Evolutionary conservation across 2,329 filamentous ascomycete species (phyloP).

Genomic region (Xylaria sp.): DNA sequence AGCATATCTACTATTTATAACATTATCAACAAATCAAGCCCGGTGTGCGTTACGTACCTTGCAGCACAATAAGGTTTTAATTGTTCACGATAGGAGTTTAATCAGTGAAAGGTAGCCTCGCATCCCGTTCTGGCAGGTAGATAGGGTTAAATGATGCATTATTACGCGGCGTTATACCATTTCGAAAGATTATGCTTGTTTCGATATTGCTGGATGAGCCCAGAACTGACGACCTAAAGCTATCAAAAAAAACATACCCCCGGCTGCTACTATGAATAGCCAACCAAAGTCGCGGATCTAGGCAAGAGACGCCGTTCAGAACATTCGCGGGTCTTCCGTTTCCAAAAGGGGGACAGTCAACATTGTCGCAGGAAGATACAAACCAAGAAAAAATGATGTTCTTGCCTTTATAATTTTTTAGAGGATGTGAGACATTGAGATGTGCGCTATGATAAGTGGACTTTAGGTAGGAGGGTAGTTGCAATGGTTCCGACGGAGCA

Average conservation of each 20-base stretch:
- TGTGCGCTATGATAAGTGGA: not conserved
- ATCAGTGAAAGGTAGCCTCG: not conserved
- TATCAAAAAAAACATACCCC: not conserved
- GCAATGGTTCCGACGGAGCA: constrained; percentile 22
- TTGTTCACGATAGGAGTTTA: not conserved
- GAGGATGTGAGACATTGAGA: not conserved
- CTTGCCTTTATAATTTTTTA: not conserved
- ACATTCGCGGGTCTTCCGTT: constrained; percentile 20
- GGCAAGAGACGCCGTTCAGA: constrained; percentile 19
- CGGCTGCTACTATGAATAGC: constrained; percentile 33
- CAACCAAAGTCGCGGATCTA: constrained; percentile 23
- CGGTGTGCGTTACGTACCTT: not conserved
- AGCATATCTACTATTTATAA: constrained; percentile 18
- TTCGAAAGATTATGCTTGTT: not conserved
- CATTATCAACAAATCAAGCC: not conserved
- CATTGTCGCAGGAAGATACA: not conserved
- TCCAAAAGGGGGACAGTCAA: constrained; percentile 17
- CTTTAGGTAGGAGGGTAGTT: constrained; percentile 8
- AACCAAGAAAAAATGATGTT: not conserved
- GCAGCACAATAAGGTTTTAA: constrained; percentile 8
- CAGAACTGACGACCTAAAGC: constrained; percentile 7
- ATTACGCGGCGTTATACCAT: constrained; percentile 2
- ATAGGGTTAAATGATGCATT: not conserved
- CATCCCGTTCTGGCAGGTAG: not conserved
- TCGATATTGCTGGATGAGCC: constrained; percentile 24